Base-by-base conservation (phyloP, 805 yeast genomes). In the Sugiyamaella americana region DNA sequence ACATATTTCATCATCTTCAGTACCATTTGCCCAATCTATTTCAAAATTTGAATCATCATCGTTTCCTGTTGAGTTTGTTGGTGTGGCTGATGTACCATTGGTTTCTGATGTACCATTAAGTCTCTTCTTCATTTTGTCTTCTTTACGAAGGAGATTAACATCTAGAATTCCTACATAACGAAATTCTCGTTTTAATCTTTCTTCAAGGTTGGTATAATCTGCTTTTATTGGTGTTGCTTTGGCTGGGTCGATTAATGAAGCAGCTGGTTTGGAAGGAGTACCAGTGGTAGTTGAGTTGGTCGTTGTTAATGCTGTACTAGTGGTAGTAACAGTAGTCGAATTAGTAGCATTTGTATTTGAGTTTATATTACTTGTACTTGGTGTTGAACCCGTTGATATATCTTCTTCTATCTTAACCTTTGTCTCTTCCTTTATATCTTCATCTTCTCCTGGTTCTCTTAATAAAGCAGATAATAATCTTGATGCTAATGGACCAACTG, bases 1-100 rank as follows among this genome's bases (percentile, higher is more conserved):
- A 51, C 94, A 82, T 3, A 93, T 78, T 64, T 93, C 98, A 66
- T 93, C 99, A 63, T 93, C 99, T 60, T 93, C 96, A 48, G 84
- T 76, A 35, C 80, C 79, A 42, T 74, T 73, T 11, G 82, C 66
- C 97, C 97, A 89, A 60, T 82, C 24, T 4, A 10, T 24, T 19
- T 41, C 44, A 8, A 60, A 59, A 16, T 66, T 62, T 2, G 61
- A 63, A 18, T 53, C 57, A 18, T 51, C 56, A 1, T 58, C 61
- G 16, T 60, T 67, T n/a, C 60, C 66, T 6, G 65, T 64, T 17
- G 61, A 63, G 1, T 63, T 63, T 2, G 13, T 13, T 26, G 32
- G 8, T 13, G 32, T 26, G 11, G 32, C 8, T 13, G 32, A 26
- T 2, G 45, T 23, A 8, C 41, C 48, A 20, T 29, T 49, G 8